Evolutionary conservation across 768 basidiomycete species (phyloP).

Genomic region (Peribolospora baueri): DNA sequence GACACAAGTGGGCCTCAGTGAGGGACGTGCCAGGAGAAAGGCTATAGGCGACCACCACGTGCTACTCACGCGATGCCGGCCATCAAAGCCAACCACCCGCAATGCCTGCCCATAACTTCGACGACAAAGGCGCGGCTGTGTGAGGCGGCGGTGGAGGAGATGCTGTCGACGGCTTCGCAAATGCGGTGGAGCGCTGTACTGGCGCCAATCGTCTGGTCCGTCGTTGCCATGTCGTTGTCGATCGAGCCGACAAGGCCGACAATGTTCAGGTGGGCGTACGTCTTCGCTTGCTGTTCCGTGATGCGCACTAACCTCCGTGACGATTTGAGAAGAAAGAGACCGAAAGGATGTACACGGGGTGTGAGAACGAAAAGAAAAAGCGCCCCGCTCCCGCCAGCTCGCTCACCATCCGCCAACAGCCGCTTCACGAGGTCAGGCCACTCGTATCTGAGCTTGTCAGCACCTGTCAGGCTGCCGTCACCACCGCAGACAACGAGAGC

Average conservation of each 20-base stretch:
- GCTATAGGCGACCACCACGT: no score
- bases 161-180: slow-evolving; percentile 93
- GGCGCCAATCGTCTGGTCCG: slow-evolving; percentile 89
- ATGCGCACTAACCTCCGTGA: slow-evolving; percentile 22
- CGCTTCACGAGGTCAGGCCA: slow-evolving; percentile 67
- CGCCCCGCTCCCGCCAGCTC: no score
- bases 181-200: slow-evolving; percentile 87
- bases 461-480: slow-evolving; percentile 88
- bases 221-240: slow-evolving; percentile 97
- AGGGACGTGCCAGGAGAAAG: no score
- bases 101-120: slow-evolving; percentile 98
- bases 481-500: slow-evolving; percentile 93
- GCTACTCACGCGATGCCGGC: slow-evolving; percentile 58
- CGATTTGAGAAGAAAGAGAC: no score
- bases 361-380: neutral
- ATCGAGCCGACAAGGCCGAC: slow-evolving; percentile 98
- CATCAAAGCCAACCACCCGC: slow-evolving; percentile 91
- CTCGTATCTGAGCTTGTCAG: slow-evolving; percentile 75
- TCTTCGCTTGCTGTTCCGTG: slow-evolving; percentile 40
- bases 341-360: no score
- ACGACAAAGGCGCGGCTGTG: slow-evolving; percentile 95
- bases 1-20: no score
- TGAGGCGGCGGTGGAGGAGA: slow-evolving; percentile 83
- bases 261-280: slow-evolving; percentile 66
- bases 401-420: slow-evolving; percentile 37